Evolutionary conservation across 371 early-diverging fungal genomes (phyloP).

Genomic region (Mucor racemosus): DNA sequence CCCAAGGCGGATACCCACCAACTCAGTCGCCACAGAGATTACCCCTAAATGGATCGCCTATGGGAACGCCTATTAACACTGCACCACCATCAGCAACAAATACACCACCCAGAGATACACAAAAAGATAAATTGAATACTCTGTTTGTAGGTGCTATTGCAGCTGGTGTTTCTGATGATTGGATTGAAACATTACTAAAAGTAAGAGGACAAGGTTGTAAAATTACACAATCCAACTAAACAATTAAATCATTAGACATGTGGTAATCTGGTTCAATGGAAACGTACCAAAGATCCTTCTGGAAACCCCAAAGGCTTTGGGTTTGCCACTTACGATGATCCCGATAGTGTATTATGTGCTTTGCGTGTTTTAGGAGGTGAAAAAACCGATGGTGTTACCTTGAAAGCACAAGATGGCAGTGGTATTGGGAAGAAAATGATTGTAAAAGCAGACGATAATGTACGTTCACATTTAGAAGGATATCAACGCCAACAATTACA

Average conservation of each 20-base stretch:
- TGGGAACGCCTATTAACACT: background rate
- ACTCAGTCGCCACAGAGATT: background rate
- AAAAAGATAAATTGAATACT: conserved; percentile 67
- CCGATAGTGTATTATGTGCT: conserved; percentile 70
- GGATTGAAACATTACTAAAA: conserved; percentile 73
- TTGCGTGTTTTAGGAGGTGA: conserved; percentile 74
- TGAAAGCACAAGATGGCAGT: conserved; percentile 67
- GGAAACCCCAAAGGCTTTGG: conserved; percentile 81
- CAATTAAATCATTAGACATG: conserved; percentile 11
- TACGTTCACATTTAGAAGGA: conserved; percentile 66
- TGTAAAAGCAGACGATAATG: conserved; percentile 78
- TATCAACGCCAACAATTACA: conserved; percentile 50
- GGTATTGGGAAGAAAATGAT: conserved; percentile 62
- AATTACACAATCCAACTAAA: background rate
- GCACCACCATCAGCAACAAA: background rate
- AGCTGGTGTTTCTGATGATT: conserved; percentile 70
- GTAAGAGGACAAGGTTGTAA: conserved; percentile 34
- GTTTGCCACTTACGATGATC: conserved; percentile 78
- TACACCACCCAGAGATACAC: background rate
- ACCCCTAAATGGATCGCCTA: background rate
- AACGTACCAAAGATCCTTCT: conserved; percentile 69
- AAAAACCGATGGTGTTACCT: conserved; percentile 45
- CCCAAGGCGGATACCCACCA: conserved; percentile 9
- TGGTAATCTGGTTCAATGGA: conserved; percentile 73
- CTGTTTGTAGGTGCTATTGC: conserved; percentile 81